Evolutionary conservation across 805 yeast genomes (phyloP), one percentile per base, ranked within the genome.

Genomic region (Metschnikowia kunwiensis): DNA sequence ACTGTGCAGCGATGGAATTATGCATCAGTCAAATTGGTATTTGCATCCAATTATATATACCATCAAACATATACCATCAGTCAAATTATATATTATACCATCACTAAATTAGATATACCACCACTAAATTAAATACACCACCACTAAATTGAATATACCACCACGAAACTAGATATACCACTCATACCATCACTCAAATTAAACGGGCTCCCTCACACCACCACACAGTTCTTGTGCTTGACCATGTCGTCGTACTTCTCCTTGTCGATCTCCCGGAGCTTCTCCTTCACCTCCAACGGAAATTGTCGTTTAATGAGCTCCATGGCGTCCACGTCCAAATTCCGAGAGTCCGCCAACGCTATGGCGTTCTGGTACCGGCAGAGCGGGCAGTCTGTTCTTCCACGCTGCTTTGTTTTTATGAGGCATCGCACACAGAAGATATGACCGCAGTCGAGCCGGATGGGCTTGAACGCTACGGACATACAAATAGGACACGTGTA

Each of bases 401-500:
- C 56, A 37, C 74, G 70, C 35, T 83, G 68, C 55, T 82, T 84
- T 45, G 83, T 51, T 48, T 81, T 80, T 17, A 84, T 80, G 38
- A 82, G 56, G 49, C 93, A 83, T 31, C 89, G 60, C 3, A 83
- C 77, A 54, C 93, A 83, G 55, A 82, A 83, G 14, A 81, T 60
- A 53, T 83, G 93, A 1, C 72, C 72, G 55, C 93, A 83, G 7
- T 57, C 60, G 11, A 83, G 61, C 31, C 78, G 60, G 31, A 83
- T 78, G 2, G 93, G 93, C 49, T 82, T 80, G 60, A 72, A 83
- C 0, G 88, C 87, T 30, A 83, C 70, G 2, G 75, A 69, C 55
- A 75, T 72, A 53, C 93, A 83, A 7, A 83, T 77, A 1, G 89
- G 86, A 53, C 93, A 83, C 1, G 77, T 63, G 50, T 82, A 83